phyloP scores from a whole-genome alignment of 257 asterid genomes.

The Fraxinus pennsylvanica region DNA sequence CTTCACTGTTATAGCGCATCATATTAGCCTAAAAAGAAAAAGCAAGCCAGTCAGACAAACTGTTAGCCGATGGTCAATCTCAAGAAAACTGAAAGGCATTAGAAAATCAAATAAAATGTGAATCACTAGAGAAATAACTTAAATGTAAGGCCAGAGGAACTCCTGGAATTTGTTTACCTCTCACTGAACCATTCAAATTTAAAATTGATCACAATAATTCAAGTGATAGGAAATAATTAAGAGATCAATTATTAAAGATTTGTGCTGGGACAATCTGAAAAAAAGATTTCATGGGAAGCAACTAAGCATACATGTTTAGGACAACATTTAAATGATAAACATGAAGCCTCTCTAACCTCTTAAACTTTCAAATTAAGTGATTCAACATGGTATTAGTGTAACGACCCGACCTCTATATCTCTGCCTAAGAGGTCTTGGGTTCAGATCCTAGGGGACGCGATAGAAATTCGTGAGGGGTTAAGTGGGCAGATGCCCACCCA shows the following conservation, averaged over 20 bases:
- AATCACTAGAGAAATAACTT: slow-evolving; percentile 12
- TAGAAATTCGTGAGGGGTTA: too few species aligned
- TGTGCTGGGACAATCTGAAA: not conserved
- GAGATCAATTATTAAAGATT: not conserved
- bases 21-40: slow-evolving; percentile 67
- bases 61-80: slow-evolving; percentile 7
- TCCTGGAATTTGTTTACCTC: not conserved
- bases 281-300: not conserved
- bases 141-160: not conserved
- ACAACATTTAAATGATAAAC: not conserved
- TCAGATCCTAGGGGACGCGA: too few species aligned
- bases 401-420: too few species aligned
- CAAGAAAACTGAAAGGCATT: slow-evolving; percentile 5
- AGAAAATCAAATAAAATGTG: slow-evolving; percentile 10
- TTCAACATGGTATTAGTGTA: not conserved
- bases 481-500: too few species aligned
- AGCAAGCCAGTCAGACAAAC: slow-evolving; percentile 23
- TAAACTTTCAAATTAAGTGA: too few species aligned
- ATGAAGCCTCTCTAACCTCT: not conserved
- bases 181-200: not conserved
- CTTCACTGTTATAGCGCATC: slow-evolving; percentile 63
- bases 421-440: too few species aligned
- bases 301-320: not conserved
- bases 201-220: not conserved
- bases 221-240: not conserved